A percentile compares a stretch with the other conserved stretches of the same genome.
These are phyloP conservation scores for Aspergillus pseudotamarii DNA, from an alignment of 2,329 filamentous ascomycete species.

Conservation along the genomic window DNA sequence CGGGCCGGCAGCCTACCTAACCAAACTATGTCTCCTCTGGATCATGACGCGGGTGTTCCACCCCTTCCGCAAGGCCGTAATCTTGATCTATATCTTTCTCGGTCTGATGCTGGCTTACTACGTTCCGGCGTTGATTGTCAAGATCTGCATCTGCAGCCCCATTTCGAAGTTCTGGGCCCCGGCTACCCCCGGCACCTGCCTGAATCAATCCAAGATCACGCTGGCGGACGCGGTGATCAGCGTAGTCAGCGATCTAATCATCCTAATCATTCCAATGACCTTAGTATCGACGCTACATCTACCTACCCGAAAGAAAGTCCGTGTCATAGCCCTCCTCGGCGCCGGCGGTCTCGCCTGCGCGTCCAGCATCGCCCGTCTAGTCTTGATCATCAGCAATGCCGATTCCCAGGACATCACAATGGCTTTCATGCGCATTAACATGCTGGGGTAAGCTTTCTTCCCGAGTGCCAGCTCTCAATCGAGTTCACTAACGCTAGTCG, in stretches of 20 bases:
- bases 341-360: not conserved
- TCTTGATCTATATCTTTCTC: not conserved
- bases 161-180: not conserved
- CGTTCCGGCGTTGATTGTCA: not conserved
- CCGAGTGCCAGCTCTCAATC: not conserved
- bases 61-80: not conserved
- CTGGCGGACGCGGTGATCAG: not conserved
- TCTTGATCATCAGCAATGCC: not conserved
- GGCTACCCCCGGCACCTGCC: not conserved
- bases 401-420: not conserved
- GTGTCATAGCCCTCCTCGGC: not conserved
- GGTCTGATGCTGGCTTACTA: not conserved
- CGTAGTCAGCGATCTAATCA: not conserved
- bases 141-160: not conserved
- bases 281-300: not conserved
- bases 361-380: not conserved
- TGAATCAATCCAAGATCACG: not conserved
- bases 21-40: not conserved
- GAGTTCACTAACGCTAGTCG: not conserved
- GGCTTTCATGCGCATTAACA: not conserved
- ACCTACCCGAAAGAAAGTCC: not conserved
- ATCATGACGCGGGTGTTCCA: not conserved
- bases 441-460: not conserved
- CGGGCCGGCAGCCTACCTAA: not conserved
- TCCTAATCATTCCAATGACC: not conserved